Evolutionary conservation across 352 stramenopile genomes (phyloP), one percentile per base, ranked within the genome.

Genomic region (Pythium aquatile): DNA sequence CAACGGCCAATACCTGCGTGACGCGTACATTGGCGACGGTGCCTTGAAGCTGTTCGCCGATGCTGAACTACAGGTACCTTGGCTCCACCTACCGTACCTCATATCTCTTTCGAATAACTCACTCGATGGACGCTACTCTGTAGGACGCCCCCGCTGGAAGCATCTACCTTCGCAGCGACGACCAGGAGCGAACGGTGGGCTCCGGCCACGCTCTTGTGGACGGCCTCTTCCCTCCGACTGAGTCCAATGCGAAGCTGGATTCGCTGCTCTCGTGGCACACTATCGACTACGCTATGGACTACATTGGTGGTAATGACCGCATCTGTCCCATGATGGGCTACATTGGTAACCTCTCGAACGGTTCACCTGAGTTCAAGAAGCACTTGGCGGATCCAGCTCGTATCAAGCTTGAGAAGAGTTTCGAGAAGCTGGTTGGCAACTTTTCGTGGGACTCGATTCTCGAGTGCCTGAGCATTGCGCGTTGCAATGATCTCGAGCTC

Each of bases 191-290:
- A 11, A 95, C 86, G 13, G 63, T 95, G 5, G 86, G 86, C 5
- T 95, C 86, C n/a, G 86, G 86, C 13, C 86, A 95, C 66, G 81
- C 83, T 4, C 64, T 96, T 29, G 72, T 96, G 20, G 84, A 96
- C 44, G 83, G 82, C 2, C 42, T 96, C 17, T 96, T 96, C 61
- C 85, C 87, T 33, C 74, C 74, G 17, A 79, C 93, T 24, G 70
- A 63, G 9, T 72, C 67, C 16, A 68, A 77, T 46, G 82, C 76
- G 13, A 63, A 68, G 20, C 70, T 92, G 51, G 75, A 87, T 51
- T 70, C 79, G 32, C 85, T 93, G 78, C 77, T 93, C 29, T 81
- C 71, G 20, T 95, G 86, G 86, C 68, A 90, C 68, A 85, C 90
- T 35, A 72, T 80, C 29, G 86, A 95, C 63, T 84, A 86, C 48